Base-by-base conservation (phyloP, 768 basidiomycete genomes). In the Lepiota venenata region DNA sequence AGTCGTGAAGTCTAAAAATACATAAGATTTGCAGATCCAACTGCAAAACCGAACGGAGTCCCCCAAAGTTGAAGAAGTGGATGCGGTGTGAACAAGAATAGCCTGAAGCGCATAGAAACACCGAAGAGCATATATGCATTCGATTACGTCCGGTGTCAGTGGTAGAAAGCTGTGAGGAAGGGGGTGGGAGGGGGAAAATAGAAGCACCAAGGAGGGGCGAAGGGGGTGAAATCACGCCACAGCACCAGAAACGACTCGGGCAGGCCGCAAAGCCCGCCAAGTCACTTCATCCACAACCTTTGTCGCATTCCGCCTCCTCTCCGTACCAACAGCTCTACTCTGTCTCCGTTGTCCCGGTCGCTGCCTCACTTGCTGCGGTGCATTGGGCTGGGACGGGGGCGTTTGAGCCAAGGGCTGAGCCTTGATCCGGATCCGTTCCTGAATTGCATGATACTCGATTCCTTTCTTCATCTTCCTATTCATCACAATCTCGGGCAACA, bases 401-500 rank as follows among this genome's bases (percentile, higher is more conserved):
- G 32, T 4, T 25, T 39, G 45, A 10, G 36, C 11, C 25, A 36
- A 9, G 6, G 41, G 16, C 20, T 32, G 45, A 27, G n/a, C 25
- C 38, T 54, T 54, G 4, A 20, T 38, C 27, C 52, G 44, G 5
- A 54, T 14, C 16, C 50, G 54, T 14, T 59, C 50, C 41, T 59
- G 58, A 32, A 46, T 44, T 4, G 51, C 47, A 36, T 56, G 55
- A 47, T 62, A 69, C 55, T 67, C 61, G 36, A 66, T 45, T 20
- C 58, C 62, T 63, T 70, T 70, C 47, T 64, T 62, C 61, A 67
- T 66, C 45, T 65, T 66, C 38, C 67, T 59, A 47, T 64, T 69
- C 65, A 71, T 68, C 21, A 68, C 61, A 12, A 69, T 59, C 48
- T 71, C 67, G 1, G 68, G 68, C 15, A 36, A 32, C 37, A n/a